phyloP scores from a whole-genome alignment of 495 filamentous ascomycete species.

The Tuber brumale region DNA sequence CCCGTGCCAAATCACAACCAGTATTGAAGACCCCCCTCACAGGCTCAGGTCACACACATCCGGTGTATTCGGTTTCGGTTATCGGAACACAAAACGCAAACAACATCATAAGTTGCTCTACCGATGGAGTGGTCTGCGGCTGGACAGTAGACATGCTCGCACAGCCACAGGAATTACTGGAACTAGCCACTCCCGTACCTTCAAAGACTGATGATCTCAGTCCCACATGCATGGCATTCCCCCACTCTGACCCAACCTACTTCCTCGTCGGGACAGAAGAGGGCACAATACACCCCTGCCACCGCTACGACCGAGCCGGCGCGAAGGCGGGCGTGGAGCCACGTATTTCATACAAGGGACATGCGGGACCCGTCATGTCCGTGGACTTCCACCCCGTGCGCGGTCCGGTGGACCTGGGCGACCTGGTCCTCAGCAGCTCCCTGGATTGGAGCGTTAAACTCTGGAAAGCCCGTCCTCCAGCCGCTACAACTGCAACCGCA shows the following conservation, averaged over 20 bases:
- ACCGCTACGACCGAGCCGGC: conserved; percentile 92
- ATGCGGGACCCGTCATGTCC: conserved; percentile 91
- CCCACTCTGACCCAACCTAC: conserved; percentile 88
- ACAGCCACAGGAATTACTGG: conserved; percentile 85
- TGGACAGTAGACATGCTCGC: conserved; percentile 98
- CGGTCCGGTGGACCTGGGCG: conserved; percentile 89
- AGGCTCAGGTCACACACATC: conserved; percentile 87
- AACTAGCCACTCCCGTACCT: conserved; percentile 75
- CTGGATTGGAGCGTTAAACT: conserved; percentile 96
- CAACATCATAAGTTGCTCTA: conserved; percentile 92
- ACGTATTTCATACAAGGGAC: conserved; percentile 74
- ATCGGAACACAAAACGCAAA: conserved; percentile 98
- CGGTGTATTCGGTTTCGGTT: conserved; percentile 89
- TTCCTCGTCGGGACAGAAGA: conserved; percentile 97
- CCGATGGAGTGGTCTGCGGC: conserved; percentile 90
- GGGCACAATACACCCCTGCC: conserved; percentile 89
- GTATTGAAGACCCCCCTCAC: conserved; percentile 95
- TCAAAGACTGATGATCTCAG: conserved; percentile 88
- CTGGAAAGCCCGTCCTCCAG: conserved; percentile 83
- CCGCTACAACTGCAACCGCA: conserved; percentile 53
- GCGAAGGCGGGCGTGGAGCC: conserved; percentile 91
- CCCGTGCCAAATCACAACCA: conserved; percentile 73
- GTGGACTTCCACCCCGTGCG: conserved; percentile 89
- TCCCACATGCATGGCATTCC: conserved; percentile 96
- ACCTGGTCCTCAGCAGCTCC: conserved; percentile 76